phyloP scores from a whole-genome alignment of 768 basidiomycete genomes.

The Glaciozyma martinii region DNA sequence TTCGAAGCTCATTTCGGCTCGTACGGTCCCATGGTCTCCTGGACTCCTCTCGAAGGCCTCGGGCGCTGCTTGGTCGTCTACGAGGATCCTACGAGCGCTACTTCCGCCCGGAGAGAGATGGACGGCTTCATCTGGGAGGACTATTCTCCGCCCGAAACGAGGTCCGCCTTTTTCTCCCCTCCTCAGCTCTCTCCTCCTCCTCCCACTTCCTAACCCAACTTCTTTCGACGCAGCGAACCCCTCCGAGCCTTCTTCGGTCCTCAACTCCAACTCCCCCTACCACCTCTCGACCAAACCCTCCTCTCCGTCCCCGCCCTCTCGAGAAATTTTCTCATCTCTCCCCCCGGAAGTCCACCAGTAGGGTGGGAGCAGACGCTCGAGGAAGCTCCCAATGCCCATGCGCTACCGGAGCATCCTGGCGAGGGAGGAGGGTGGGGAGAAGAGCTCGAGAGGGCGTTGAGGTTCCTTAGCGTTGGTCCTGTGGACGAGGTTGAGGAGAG shows the following conservation, averaged over 20 bases:
- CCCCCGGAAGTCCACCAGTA: constrained; percentile 91
- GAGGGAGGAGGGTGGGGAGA: constrained; percentile 47
- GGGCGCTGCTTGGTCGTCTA: constrained; percentile 30
- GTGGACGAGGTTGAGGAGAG: constrained; percentile 12
- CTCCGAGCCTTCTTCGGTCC: constrained; percentile 53
- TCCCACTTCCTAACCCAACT: constrained; percentile 12
- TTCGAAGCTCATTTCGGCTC: constrained; percentile 58
- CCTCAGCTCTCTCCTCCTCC: constrained; percentile 19
- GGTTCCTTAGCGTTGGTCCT: constrained; percentile 51
- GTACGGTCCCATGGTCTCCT: constrained; percentile 76
- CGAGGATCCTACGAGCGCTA: constrained; percentile 51
- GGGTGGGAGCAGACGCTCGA: constrained; percentile 91
- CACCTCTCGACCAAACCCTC: constrained; percentile 39
- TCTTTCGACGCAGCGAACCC: constrained; percentile 38
- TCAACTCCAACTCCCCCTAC: constrained; percentile 38
- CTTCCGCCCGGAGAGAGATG: constrained; percentile 52
- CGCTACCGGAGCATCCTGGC: constrained; percentile 43
- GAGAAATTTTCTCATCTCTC: constrained; percentile 95
- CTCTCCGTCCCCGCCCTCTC: constrained; percentile 70
- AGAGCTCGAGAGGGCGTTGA: constrained; percentile 73
- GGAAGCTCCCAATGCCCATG: constrained; percentile 73
- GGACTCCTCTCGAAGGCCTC: constrained; percentile 43
- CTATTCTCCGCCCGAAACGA: constrained; percentile 5
- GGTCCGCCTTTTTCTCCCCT: background rate
- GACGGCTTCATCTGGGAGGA: constrained; percentile 35